Evolutionary conservation across 2,329 filamentous ascomycete species (phyloP).

Genomic region (Fusarium heterosporum): DNA sequence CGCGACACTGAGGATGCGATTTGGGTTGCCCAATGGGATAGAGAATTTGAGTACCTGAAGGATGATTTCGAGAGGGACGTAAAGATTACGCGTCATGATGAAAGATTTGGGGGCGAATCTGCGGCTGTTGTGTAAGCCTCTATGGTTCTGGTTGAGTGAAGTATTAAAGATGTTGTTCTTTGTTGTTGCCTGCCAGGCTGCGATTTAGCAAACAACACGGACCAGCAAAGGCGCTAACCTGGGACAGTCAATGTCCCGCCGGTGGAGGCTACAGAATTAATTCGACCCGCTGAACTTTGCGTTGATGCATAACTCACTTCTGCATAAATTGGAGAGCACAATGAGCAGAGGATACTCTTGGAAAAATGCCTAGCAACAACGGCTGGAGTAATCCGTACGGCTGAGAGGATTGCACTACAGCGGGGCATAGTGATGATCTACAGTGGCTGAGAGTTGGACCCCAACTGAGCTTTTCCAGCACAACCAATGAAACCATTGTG

Average conservation of each 20-base stretch:
- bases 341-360: background rate
- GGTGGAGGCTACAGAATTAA: slow-evolving; percentile 17
- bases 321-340: too few species aligned
- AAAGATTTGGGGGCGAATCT: background rate
- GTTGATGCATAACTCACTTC: too few species aligned
- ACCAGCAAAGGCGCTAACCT: too few species aligned
- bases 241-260: background rate
- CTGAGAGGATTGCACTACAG: too few species aligned
- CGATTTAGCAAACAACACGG: background rate
- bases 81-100: background rate
- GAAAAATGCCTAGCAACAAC: too few species aligned
- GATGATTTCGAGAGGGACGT: slow-evolving; percentile 31
- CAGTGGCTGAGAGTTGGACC: background rate
- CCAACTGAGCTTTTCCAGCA: background rate
- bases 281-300: background rate
- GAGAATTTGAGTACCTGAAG: slow-evolving; percentile 23
- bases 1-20: slow-evolving; percentile 17
- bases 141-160: background rate
- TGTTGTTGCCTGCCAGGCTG: slow-evolving; percentile 23
- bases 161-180: slow-evolving; percentile 5
- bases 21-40: slow-evolving; percentile 10
- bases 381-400: too few species aligned
- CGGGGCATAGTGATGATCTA: background rate
- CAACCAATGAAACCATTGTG: background rate
- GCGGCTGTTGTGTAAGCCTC: background rate